A percentile compares a stretch with the other conserved stretches of the same genome.
phyloP scores from a whole-genome alignment of 2,329 filamentous ascomycete species.

The Aureobasidium uvarum region DNA sequence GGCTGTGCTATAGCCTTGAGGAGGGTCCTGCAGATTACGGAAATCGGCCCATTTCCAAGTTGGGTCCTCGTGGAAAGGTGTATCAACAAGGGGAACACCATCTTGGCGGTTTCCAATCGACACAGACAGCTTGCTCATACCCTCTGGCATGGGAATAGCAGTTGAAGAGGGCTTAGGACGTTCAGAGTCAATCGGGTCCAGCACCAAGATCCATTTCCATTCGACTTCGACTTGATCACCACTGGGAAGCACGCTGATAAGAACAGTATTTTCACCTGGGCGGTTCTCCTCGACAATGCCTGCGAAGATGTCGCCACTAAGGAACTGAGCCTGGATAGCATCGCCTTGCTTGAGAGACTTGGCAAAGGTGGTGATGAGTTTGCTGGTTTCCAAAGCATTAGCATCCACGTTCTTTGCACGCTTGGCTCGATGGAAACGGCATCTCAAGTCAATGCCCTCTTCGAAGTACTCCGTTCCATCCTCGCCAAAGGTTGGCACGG shows the following conservation, averaged over 20 bases:
- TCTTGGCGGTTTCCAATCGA: constrained; percentile 51
- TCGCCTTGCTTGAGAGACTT: constrained; percentile 67
- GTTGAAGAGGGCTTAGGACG: constrained; percentile 72
- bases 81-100: constrained; percentile 49
- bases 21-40: constrained; percentile 52
- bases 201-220: constrained; percentile 78
- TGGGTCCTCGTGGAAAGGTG: constrained; percentile 49
- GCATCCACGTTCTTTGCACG: constrained; percentile 64
- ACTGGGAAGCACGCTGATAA: constrained; percentile 80
- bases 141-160: constrained; percentile 66
- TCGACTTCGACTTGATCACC: constrained; percentile 78
- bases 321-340: constrained; percentile 81
- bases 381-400: constrained; percentile 67
- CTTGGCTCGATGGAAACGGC: constrained; percentile 88
- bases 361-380: constrained; percentile 66
- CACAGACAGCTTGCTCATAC: constrained; percentile 49
- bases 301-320: constrained; percentile 84
- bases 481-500: constrained; percentile 81
- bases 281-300: constrained; percentile 84
- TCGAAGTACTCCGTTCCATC: constrained; percentile 92
- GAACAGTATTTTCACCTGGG: constrained; percentile 67
- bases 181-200: constrained; percentile 67
- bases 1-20: constrained; percentile 44
- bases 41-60: constrained; percentile 64
- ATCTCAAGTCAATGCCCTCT: constrained; percentile 88